Base-by-base conservation (phyloP, 257 asterid species). In the Solanum sejunctum region DNA sequence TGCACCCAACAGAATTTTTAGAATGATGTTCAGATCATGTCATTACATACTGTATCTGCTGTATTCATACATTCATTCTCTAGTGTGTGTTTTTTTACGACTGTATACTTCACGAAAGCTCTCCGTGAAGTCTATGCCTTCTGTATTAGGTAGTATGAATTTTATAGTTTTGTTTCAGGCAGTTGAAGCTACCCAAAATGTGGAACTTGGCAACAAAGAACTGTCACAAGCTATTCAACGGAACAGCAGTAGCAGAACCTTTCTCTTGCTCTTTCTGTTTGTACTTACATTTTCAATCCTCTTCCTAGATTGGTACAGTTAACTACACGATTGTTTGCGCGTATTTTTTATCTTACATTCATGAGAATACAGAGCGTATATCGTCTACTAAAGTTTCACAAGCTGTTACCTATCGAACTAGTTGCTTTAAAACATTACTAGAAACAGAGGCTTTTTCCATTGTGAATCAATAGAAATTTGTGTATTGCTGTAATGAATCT, bases 161-260 rank as follows among this genome's bases (percentile, higher is more conserved):
- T 51, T n/a, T 17, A 2, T 67, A 21, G 51, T 55, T 55, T 36
- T 56, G 11, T 61, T 83, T 64, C 91, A 95, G 99, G 98, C 99
- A 45, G 89, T 96, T 49, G 98, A 94, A 89, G 99, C 99, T 60
- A 96, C 98, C 43, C 91, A 85, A 83, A 94, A 96, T 57, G 99
- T 96, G 84, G 98, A 92, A 88, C 93, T 93, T 28, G 99, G 99
- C 51, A 96, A 96, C 90, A 93, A 94, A 86, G 98, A 94, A 92
- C 86, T 96, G 85, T 85, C 94, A 7, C 93, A 92, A 86, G 99
- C 97, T 89, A 94, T 96, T 84, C 94, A 91, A 85, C 77, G 96
- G 88, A 96, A 93, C 63, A 89, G 98, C 93, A 89, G 98, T 88
- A 93, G 98, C 93, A 90, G 99, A 89, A 94, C 98, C 36, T 94